A percentile compares a stretch with the other conserved stretches of the same genome.
These are phyloP conservation scores for Leccinum fallax DNA, from an alignment of 1,284 basidiomycete genomes.

Conservation along the genomic window DNA sequence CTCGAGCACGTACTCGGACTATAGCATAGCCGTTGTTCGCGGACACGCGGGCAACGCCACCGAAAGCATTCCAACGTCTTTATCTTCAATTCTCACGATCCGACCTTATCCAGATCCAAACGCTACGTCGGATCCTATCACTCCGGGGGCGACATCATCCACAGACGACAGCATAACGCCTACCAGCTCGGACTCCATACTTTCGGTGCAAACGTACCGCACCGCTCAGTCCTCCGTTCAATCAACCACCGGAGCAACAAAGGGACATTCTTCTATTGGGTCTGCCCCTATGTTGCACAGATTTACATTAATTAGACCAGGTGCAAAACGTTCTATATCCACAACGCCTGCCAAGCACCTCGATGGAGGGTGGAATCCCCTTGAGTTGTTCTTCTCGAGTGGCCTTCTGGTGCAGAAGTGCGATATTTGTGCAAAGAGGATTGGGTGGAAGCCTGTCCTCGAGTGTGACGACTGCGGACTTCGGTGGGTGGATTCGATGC, in stretches of 20 bases:
- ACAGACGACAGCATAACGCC: slow-evolving; percentile 33
- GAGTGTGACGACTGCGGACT: slow-evolving; percentile 83
- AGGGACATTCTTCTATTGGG: slow-evolving; percentile 68
- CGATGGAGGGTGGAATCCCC: slow-evolving; percentile 64
- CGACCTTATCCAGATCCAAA: slow-evolving; percentile 56
- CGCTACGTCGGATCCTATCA: slow-evolving; percentile 38
- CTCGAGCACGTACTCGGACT: slow-evolving; percentile 53
- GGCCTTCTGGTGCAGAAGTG: slow-evolving; percentile 73
- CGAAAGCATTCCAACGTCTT: slow-evolving; percentile 50
- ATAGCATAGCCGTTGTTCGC: slow-evolving; percentile 70
- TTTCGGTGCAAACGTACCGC: slow-evolving; percentile 69
- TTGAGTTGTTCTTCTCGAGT: slow-evolving; percentile 77
- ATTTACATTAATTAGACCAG: slow-evolving; percentile 83
- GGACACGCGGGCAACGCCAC: slow-evolving; percentile 43
- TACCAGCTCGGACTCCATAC: slow-evolving; percentile 44
- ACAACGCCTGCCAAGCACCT: slow-evolving; percentile 35
- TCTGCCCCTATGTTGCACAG: slow-evolving; percentile 69
- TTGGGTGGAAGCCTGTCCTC: slow-evolving; percentile 83
- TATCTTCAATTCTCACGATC: slow-evolving; percentile 76
- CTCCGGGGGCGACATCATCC: slow-evolving; percentile 33
- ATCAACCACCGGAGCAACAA: slow-evolving; percentile 67
- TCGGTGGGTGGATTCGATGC: slow-evolving; percentile 21
- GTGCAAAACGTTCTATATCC: slow-evolving; percentile 50
- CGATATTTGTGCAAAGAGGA: slow-evolving; percentile 77
- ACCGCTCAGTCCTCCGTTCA: slow-evolving; percentile 58